Percentiles rank a stretch among this genome's conserved stretches.
These are phyloP conservation scores for Hevea brasiliensis DNA, from an alignment of 345 rosid species.

Conservation along the genomic window DNA sequence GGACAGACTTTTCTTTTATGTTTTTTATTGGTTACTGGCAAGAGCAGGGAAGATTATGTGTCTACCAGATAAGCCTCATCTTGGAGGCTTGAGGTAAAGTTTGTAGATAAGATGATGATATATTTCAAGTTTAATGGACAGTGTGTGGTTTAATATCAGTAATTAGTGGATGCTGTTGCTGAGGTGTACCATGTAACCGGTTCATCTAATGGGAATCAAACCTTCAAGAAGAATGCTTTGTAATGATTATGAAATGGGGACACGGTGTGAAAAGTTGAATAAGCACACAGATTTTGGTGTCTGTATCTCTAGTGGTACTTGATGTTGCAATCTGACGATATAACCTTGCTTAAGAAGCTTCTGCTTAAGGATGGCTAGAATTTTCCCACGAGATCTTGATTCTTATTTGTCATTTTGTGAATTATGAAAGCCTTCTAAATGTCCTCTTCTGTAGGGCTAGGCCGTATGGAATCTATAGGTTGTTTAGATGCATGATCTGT, in stretches of 20 bases:
- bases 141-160: too few relatives aligned
- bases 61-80: background rate
- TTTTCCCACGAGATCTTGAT: background rate
- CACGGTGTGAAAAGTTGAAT: constrained; percentile 5
- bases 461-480: background rate
- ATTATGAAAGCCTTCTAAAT: background rate
- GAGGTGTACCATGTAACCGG: background rate
- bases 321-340: background rate
- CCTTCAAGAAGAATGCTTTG: background rate
- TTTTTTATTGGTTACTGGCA: background rate
- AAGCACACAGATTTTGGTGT: background rate
- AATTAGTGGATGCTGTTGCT: background rate
- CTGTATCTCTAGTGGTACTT: background rate
- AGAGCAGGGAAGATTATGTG: background rate
- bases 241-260: background rate
- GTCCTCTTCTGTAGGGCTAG: background rate
- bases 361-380: background rate
- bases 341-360: constrained; percentile 17
- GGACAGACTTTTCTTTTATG: background rate
- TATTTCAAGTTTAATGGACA: background rate
- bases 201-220: constrained; percentile 11
- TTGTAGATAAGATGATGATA: background rate
- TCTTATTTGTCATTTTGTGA: background rate
- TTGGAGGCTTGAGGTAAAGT: background rate
- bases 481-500: background rate